Evolutionary conservation across 495 filamentous ascomycete species (phyloP).

Genomic region (Penicillium odoratum): DNA sequence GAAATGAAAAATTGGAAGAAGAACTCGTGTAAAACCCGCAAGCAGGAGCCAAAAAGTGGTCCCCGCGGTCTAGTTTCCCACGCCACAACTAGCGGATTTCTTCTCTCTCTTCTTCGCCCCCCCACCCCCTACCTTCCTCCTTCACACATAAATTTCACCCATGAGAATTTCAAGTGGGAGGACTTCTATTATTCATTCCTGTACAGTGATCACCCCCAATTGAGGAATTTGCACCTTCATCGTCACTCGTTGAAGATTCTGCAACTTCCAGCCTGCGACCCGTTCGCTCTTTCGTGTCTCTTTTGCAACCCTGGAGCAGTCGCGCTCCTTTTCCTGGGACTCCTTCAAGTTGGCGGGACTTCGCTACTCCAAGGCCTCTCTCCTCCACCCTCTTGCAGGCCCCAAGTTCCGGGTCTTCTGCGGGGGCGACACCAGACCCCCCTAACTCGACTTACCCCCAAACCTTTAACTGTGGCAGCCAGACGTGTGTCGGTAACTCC

Average conservation of each 20-base stretch:
- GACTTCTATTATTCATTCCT: background rate
- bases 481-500: conserved; percentile 45
- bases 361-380: conserved; percentile 72
- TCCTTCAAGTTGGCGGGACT: conserved; percentile 98
- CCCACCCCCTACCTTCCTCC: background rate
- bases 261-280: conserved; percentile 8
- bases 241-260: conserved; percentile 12
- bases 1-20: background rate
- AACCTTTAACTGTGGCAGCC: conserved; percentile 36
- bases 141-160: conserved; percentile 3
- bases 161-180: background rate
- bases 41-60: background rate
- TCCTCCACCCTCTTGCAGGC: conserved; percentile 89
- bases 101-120: background rate
- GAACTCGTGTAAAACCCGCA: background rate
- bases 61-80: conserved; percentile 3
- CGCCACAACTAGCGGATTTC: conserved; percentile 2
- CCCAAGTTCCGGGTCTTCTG: conserved; percentile 87
- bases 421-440: conserved; percentile 96
- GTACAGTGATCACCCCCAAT: conserved; percentile 8
- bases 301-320: conserved; percentile 36
- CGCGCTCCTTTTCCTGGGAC: conserved; percentile 39
- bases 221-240: conserved; percentile 3
- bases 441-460: conserved; percentile 71
- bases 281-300: conserved; percentile 13